Conservation (phyloP, 2,329 filamentous ascomycete species). For the Monosporascus sp. region DNA sequence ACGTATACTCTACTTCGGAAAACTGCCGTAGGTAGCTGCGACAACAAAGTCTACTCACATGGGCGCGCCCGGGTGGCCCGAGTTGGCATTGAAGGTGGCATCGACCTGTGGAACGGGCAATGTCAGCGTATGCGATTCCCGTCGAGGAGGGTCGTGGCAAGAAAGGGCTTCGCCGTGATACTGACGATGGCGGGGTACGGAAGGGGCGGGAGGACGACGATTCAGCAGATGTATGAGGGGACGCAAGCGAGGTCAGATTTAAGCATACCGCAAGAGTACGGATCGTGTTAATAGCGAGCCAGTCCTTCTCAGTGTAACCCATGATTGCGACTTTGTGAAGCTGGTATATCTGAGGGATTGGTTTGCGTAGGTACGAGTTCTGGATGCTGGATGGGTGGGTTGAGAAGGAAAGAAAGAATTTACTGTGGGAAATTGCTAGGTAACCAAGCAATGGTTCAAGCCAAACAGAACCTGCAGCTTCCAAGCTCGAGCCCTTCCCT, state of each 20-base stretch:
- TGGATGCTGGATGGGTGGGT: not conserved
- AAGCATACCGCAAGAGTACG: conserved; percentile 84
- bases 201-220: conserved; percentile 17
- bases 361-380: not conserved
- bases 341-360: conserved; percentile 10
- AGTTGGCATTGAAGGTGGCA: conserved; percentile 95
- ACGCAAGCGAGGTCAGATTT: conserved; percentile 11
- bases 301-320: conserved; percentile 83
- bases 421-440: too few species aligned
- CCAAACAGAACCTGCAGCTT: too few species aligned
- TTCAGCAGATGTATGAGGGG: conserved; percentile 6
- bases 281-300: conserved; percentile 97
- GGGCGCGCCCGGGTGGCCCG: conserved; percentile 95
- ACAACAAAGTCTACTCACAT: conserved; percentile 55
- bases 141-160: conserved; percentile 6
- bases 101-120: conserved; percentile 63
- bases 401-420: conserved; percentile 4
- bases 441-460: too few species aligned
- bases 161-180: conserved; percentile 7
- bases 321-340: conserved; percentile 52
- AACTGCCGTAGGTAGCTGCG: not conserved
- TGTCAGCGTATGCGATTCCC: conserved; percentile 12
- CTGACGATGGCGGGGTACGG: conserved; percentile 29
- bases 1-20: conserved; percentile 1
- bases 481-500: too few species aligned